Evolutionary conservation across 441 rosid species (phyloP).

Genomic region (Erodium texanum): DNA sequence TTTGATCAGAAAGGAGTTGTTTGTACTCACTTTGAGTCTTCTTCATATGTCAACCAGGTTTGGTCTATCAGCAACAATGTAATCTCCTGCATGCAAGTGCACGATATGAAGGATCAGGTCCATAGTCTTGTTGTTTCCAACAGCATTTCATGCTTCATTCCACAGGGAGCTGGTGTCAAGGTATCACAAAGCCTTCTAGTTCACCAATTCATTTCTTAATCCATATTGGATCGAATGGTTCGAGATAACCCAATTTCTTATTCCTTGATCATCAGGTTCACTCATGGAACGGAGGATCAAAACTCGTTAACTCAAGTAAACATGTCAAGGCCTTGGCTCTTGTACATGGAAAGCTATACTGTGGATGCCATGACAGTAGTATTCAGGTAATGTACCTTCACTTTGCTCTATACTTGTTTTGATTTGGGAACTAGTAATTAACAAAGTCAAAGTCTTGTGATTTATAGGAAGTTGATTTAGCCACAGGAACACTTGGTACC

Average conservation of each 20-base stretch:
- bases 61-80: slow-evolving; percentile 43
- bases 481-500: slow-evolving; percentile 46
- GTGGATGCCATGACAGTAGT: slow-evolving; percentile 67
- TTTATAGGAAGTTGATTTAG: slow-evolving; percentile 62
- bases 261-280: slow-evolving; percentile 34
- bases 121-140: slow-evolving; percentile 44
- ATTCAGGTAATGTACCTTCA: slow-evolving; percentile 43
- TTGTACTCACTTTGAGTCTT: neutral
- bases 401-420: neutral
- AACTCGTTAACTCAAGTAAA: slow-evolving; percentile 40
- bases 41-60: slow-evolving; percentile 27
- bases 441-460: neutral
- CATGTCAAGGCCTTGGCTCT: slow-evolving; percentile 46
- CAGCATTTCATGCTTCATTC: slow-evolving; percentile 50
- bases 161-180: slow-evolving; percentile 77
- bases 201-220: neutral
- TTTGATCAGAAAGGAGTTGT: no score
- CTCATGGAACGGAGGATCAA: slow-evolving; percentile 59
- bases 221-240: neutral
- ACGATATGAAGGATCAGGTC: slow-evolving; percentile 66
- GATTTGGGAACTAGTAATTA: neutral
- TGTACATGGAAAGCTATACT: slow-evolving; percentile 48
- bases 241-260: neutral
- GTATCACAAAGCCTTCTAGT: slow-evolving; percentile 21
- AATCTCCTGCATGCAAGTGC: slow-evolving; percentile 45